Evolutionary conservation across 768 basidiomycete species (phyloP).

Genomic region (Boletellus sp.): DNA sequence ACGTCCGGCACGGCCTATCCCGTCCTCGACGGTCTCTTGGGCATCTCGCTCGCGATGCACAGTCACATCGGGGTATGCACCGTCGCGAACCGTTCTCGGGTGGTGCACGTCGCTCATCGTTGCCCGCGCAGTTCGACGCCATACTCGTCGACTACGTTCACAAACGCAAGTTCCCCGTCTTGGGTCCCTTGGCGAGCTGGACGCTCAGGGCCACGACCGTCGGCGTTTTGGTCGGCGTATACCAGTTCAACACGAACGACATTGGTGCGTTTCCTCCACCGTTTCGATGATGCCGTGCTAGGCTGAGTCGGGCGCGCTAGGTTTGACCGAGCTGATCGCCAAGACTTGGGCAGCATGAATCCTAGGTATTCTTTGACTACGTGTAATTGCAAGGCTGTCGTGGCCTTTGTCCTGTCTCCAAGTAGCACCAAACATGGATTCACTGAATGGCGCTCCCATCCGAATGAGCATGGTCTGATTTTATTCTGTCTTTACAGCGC

Average conservation of each 20-base stretch:
- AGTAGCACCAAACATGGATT: background rate
- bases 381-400: background rate
- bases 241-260: slow-evolving; percentile 99
- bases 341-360: slow-evolving; percentile 77
- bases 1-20: slow-evolving; percentile 76
- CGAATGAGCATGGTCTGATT: no score
- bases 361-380: background rate
- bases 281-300: slow-evolving; percentile 2
- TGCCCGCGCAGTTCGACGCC: slow-evolving; percentile 60
- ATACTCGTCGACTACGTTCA: slow-evolving; percentile 88
- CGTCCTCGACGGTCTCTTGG: slow-evolving; percentile 85
- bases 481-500: no score
- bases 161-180: slow-evolving; percentile 84
- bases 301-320: slow-evolving; percentile 35
- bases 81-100: no score
- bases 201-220: slow-evolving; percentile 70
- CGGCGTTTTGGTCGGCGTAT: slow-evolving; percentile 83
- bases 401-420: background rate
- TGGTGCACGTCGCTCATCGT: background rate
- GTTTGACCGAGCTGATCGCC: slow-evolving; percentile 80
- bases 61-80: slow-evolving; percentile 87
- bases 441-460: no score
- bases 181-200: slow-evolving; percentile 75
- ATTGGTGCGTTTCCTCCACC: slow-evolving; percentile 63
- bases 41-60: slow-evolving; percentile 79